phyloP scores from a whole-genome alignment of 108 stramenopile genomes.

The Fragilaria radians region DNA sequence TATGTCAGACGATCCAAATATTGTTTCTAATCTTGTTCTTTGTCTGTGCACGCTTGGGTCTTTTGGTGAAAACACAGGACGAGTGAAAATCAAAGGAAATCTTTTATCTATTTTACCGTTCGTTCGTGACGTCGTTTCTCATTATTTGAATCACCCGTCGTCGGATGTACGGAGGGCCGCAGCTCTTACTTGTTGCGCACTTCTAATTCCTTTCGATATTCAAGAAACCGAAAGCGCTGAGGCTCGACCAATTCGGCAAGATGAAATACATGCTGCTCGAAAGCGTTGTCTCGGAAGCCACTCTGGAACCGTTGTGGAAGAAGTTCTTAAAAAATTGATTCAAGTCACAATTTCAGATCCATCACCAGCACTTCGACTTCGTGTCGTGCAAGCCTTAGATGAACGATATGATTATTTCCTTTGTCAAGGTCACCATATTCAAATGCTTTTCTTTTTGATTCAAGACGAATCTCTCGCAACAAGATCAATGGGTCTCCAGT shows the following conservation, averaged over 20 bases:
- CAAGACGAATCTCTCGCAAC: constrained; percentile 85
- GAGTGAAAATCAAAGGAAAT: constrained; percentile 38
- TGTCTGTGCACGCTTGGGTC: constrained; percentile 80
- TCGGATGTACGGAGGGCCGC: constrained; percentile 75
- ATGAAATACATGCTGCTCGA: constrained; percentile 7
- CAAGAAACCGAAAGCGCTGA: not conserved
- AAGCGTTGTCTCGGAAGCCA: constrained; percentile 39
- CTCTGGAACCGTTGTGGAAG: constrained; percentile 71
- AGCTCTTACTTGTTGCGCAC: constrained; percentile 66
- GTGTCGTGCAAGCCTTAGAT: constrained; percentile 79
- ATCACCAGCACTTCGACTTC: constrained; percentile 73
- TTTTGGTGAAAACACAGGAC: constrained; percentile 64
- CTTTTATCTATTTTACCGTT: constrained; percentile 79
- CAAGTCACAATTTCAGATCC: constrained; percentile 81
- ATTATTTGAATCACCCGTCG: constrained; percentile 72
- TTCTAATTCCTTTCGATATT: constrained; percentile 58
- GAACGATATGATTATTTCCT: constrained; percentile 82
- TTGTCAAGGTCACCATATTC: constrained; percentile 71
- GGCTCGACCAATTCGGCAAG: not conserved
- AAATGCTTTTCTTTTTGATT: constrained; percentile 74
- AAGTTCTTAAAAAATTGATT: constrained; percentile 70
- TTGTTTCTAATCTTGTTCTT: constrained; percentile 62
- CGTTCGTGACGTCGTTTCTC: constrained; percentile 69
- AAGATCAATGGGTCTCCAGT: constrained; percentile 67
- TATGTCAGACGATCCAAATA: constrained; percentile 34